Evolutionary conservation across 148 eudicot species (phyloP).

Genomic region (Suaeda aralocaspica): DNA sequence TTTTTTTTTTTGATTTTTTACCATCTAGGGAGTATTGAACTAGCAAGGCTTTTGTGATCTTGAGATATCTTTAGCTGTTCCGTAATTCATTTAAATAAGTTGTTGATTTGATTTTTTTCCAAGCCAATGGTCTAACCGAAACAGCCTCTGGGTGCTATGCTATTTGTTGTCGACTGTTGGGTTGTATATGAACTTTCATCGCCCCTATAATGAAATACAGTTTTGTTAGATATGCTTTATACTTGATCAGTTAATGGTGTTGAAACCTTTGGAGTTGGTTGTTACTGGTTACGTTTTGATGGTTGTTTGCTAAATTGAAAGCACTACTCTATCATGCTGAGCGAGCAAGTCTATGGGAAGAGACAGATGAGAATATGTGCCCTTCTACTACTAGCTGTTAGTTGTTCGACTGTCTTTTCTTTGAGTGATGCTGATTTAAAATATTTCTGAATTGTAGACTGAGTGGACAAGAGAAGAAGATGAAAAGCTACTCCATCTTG

Average conservation of each 20-base stretch:
- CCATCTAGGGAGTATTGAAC: not conserved
- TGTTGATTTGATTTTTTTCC: not conserved
- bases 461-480: constrained; percentile 99
- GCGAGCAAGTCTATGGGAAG: not conserved
- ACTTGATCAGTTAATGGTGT: not conserved
- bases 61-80: not conserved
- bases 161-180: not conserved
- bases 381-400: not conserved
- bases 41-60: not conserved
- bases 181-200: not conserved
- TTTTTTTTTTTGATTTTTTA: too few relatives aligned
- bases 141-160: not conserved
- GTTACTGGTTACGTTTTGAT: not conserved
- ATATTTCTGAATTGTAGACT: constrained; percentile 46
- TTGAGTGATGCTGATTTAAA: constrained; percentile 11
- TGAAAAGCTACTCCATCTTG: constrained; percentile 92
- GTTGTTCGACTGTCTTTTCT: not conserved
- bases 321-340: not conserved
- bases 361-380: not conserved
- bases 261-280: not conserved
- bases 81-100: not conserved
- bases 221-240: not conserved
- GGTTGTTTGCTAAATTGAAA: not conserved
- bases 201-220: not conserved
- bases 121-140: not conserved